phyloP scores from a whole-genome alignment of 768 basidiomycete species.

The Macrolepiota fuliginosa region DNA sequence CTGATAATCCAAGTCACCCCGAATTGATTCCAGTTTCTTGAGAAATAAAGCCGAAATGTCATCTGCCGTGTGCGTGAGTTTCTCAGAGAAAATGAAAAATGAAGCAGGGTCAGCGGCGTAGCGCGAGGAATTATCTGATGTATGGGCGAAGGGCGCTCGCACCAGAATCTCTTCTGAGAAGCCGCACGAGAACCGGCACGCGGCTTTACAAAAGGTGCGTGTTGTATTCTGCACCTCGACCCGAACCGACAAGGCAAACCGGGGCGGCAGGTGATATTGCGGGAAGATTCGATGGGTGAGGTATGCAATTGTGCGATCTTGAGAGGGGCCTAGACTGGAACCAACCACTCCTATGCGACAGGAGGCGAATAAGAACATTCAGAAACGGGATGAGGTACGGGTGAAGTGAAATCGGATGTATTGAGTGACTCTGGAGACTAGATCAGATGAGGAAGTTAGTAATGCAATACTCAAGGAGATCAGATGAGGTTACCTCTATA shows the following conservation, averaged over 20 bases:
- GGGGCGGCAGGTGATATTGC: background rate
- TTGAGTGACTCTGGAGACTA: background rate
- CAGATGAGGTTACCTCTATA: background rate
- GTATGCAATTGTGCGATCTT: background rate
- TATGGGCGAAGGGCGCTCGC: constrained; percentile 4
- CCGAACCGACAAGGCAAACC: constrained; percentile 5
- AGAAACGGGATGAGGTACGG: background rate
- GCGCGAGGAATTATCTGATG: background rate
- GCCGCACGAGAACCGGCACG: background rate
- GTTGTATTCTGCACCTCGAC: background rate
- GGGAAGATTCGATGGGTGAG: background rate
- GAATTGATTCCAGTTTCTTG: background rate
- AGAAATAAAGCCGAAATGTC: background rate
- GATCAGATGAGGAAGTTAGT: constrained; percentile 7
- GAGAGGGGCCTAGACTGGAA: background rate
- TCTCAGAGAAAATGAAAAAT: constrained; percentile 9
- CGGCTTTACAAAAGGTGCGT: constrained; percentile 2
- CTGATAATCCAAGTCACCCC: background rate
- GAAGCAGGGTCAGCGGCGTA: constrained; percentile 7
- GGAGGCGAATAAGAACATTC: background rate
- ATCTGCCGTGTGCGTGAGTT: background rate
- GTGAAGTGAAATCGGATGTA: background rate
- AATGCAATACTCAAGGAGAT: background rate
- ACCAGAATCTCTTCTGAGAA: constrained; percentile 1
- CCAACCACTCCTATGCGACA: background rate